Evolutionary conservation across 2,329 filamentous ascomycete species (phyloP), one percentile per base, ranked within the genome.

Genomic region (Cordyceps cicadae): DNA sequence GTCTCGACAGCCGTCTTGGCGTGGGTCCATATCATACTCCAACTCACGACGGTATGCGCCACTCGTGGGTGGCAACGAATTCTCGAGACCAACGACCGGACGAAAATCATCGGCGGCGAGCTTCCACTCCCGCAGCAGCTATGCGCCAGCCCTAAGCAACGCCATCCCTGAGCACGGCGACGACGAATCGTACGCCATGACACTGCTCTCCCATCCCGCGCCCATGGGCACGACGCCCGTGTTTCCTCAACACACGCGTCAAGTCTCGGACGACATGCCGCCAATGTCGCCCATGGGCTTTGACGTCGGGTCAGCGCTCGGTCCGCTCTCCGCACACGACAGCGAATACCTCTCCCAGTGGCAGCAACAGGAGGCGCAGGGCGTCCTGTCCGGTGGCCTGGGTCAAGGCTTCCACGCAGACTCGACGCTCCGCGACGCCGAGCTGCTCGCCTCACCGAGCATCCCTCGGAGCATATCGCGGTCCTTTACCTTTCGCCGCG

Each of bases 381-480:
- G 83, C 2, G 76, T 73, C 41, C 70, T 87, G 29, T 86, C 82
- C 0, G 81, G 82, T n/a, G 84, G 84, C 0, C 66, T 87, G 12
- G 84, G 84, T 1, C 71, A 73, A 39, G 84, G 84, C 2, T 79
- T 82, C 63, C 75, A 70, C 29, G 75, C 81, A 0, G 75, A 78
- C 29, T 70, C 75, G 3, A 78, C 69, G 2, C 71, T 87, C 19
- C 78, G 71, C 24, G 77, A 79, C 65, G 75, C 76, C 0, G 79
- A 84, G n/a, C 72, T 86, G 34, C 65, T 82, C 17, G 72, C 77
- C 2, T 66, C 73, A 3, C 65, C 70, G 3, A 63, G 71, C 1
- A 46, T 9, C 19, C 72, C 74, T 60, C 70, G 73, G 14, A 72
- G 67, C 41, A 63, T 78, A 41, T 72, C 75, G 2, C 71, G 75